Evolutionary conservation across 2,329 filamentous ascomycete species (phyloP).

Genomic region (Rasamsonia emersonii): DNA sequence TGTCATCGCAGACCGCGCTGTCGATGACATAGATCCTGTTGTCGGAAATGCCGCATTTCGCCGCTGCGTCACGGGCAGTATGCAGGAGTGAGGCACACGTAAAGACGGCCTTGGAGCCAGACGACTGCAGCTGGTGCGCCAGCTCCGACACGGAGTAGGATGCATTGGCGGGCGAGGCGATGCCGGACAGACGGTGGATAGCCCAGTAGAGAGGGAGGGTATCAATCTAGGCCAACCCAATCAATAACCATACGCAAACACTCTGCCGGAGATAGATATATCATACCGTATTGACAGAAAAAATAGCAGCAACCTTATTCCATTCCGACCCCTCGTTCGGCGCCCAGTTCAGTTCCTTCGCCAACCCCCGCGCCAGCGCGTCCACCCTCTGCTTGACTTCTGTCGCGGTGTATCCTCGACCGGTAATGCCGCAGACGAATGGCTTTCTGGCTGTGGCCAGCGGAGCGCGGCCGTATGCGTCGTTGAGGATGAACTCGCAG

Average conservation of each 20-base stretch:
- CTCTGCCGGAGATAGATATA: not conserved
- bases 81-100: slow-evolving; percentile 56
- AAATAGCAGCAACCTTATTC: slow-evolving; percentile 64
- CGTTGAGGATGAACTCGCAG: slow-evolving; percentile 61
- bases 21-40: slow-evolving; percentile 57
- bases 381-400: slow-evolving; percentile 55
- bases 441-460: slow-evolving; percentile 54
- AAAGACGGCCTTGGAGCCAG: slow-evolving; percentile 56
- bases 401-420: slow-evolving; percentile 49
- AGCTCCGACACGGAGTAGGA: slow-evolving; percentile 57
- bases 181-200: slow-evolving; percentile 59
- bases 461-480: slow-evolving; percentile 55
- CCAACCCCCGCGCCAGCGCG: slow-evolving; percentile 52
- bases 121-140: slow-evolving; percentile 57
- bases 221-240: slow-evolving; percentile 46
- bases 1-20: slow-evolving; percentile 45
- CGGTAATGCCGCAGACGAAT: slow-evolving; percentile 63
- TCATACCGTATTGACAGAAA: slow-evolving; percentile 59
- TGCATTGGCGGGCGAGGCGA: slow-evolving; percentile 60
- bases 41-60: slow-evolving; percentile 49
- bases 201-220: slow-evolving; percentile 59
- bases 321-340: slow-evolving; percentile 58
- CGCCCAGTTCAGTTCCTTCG: slow-evolving; percentile 54
- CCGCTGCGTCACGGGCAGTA: slow-evolving; percentile 52
- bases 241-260: no score